These are phyloP conservation scores for Botryosphaeria dothidea DNA, from an alignment of 2,329 filamentous ascomycete genomes.

Conservation along the genomic window DNA sequence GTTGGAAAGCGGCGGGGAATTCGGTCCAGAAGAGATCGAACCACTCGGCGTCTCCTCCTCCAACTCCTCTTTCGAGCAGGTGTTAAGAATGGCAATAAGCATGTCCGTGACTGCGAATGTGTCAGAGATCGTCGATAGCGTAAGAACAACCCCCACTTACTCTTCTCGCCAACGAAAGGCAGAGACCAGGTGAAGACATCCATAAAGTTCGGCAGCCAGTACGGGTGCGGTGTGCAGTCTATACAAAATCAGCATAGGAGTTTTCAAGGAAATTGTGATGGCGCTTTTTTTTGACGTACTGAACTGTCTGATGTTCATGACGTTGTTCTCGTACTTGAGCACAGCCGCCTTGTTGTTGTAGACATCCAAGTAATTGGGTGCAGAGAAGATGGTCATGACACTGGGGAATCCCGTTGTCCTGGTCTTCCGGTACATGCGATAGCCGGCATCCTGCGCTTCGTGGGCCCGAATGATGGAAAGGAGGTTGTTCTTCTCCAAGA, in stretches of 20 bases:
- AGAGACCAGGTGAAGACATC: slow-evolving; percentile 99
- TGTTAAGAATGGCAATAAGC: slow-evolving; percentile 97
- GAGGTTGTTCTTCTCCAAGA: slow-evolving; percentile 98
- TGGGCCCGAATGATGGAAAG: slow-evolving; percentile 96
- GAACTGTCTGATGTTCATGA: slow-evolving; percentile 99
- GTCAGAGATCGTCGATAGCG: background rate
- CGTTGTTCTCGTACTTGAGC: slow-evolving; percentile 99
- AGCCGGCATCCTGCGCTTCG: slow-evolving; percentile 97
- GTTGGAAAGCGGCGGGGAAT: slow-evolving; percentile 68
- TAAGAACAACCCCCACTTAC: slow-evolving; percentile 27
- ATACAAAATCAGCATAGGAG: background rate
- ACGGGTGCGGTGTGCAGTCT: slow-evolving; percentile 95
- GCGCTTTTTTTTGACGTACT: slow-evolving; percentile 44
- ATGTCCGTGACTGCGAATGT: slow-evolving; percentile 74
- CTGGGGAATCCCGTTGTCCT: slow-evolving; percentile 96
- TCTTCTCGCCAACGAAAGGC: slow-evolving; percentile 96
- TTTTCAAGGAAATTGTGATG: background rate
- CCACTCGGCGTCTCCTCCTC: slow-evolving; percentile 77
- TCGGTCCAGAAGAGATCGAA: slow-evolving; percentile 68
- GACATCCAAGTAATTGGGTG: slow-evolving; percentile 96
- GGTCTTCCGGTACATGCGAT: slow-evolving; percentile 99
- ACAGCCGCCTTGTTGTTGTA: slow-evolving; percentile 99
- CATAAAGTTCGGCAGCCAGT: slow-evolving; percentile 99
- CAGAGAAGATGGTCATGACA: slow-evolving; percentile 99
- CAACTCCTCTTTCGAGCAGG: slow-evolving; percentile 96